Conservation (phyloP, 352 stramenopile species). For the Phytophthora colocasiae region DNA sequence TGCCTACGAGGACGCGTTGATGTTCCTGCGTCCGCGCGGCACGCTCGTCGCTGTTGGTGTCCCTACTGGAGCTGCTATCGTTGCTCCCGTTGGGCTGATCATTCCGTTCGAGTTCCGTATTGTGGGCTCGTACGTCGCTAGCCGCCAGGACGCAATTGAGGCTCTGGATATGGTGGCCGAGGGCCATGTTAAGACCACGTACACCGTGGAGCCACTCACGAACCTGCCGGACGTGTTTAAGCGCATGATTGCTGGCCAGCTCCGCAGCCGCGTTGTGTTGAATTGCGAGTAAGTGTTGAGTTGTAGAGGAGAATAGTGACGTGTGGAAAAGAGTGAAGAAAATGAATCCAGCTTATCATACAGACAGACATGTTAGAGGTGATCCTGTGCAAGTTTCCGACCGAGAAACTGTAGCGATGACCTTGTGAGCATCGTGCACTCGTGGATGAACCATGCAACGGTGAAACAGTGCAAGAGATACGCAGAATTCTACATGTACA, state of each 20-base stretch:
- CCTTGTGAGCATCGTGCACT: slow-evolving; percentile 10
- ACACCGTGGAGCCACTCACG: slow-evolving; percentile 42
- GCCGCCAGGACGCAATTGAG: slow-evolving; percentile 62
- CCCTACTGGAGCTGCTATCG: slow-evolving; percentile 53
- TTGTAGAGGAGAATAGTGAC: slow-evolving; percentile 18
- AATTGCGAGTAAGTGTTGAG: slow-evolving; percentile 46
- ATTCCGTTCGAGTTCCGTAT: slow-evolving; percentile 57
- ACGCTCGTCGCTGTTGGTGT: slow-evolving; percentile 74
- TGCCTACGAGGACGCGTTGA: slow-evolving; percentile 63
- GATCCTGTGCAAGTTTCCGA: background rate
- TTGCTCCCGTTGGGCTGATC: slow-evolving; percentile 39
- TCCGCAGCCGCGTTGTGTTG: slow-evolving; percentile 49
- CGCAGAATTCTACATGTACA: background rate
- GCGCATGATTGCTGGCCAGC: slow-evolving; percentile 44
- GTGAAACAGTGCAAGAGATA: slow-evolving; percentile 5
- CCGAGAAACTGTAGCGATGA: too few relatives aligned
- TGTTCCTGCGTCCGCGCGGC: slow-evolving; percentile 71
- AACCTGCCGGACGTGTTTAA: slow-evolving; percentile 55
- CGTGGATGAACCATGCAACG: slow-evolving; percentile 11
- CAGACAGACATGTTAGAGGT: background rate
- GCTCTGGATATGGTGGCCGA: slow-evolving; percentile 55
- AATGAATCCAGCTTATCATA: slow-evolving; percentile 17
- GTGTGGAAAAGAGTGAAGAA: slow-evolving; percentile 6
- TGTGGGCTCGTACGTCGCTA: slow-evolving; percentile 63
- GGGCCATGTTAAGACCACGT: slow-evolving; percentile 52